phyloP scores from a whole-genome alignment of 257 asterid species.

The Vinca minor region DNA sequence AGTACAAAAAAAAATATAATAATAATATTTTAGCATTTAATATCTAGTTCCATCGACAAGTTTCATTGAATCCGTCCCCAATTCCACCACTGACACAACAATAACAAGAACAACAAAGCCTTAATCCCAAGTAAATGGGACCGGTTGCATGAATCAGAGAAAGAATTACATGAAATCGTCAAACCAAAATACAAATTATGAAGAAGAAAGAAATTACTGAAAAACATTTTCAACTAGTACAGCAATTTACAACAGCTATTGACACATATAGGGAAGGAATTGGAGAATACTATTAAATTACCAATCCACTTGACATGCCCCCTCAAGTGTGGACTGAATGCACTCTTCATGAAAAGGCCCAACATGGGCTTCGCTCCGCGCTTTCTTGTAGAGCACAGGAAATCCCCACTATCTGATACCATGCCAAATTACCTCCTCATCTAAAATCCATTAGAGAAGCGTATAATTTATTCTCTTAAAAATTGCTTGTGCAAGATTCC shows the following conservation, averaged over 20 bases:
- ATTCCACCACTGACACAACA: too few species aligned
- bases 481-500: background rate
- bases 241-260: conserved; percentile 6
- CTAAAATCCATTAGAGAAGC: background rate
- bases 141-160: too few species aligned
- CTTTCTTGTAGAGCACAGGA: background rate
- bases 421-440: background rate
- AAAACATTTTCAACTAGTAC: background rate
- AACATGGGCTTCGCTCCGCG: background rate
- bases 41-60: background rate
- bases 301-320: background rate
- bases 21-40: background rate
- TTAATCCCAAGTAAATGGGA: too few species aligned
- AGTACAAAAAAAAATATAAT: background rate
- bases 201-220: background rate
- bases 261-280: background rate
- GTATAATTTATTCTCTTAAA: background rate
- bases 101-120: too few species aligned
- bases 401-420: background rate
- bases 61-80: too few species aligned
- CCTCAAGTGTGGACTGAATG: background rate
- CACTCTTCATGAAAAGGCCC: background rate
- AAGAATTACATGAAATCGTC: background rate
- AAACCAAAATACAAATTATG: background rate
- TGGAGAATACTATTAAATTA: background rate